Conservation (phyloP, 2,329 filamentous ascomycete species). For the Xylaria sp. region DNA sequence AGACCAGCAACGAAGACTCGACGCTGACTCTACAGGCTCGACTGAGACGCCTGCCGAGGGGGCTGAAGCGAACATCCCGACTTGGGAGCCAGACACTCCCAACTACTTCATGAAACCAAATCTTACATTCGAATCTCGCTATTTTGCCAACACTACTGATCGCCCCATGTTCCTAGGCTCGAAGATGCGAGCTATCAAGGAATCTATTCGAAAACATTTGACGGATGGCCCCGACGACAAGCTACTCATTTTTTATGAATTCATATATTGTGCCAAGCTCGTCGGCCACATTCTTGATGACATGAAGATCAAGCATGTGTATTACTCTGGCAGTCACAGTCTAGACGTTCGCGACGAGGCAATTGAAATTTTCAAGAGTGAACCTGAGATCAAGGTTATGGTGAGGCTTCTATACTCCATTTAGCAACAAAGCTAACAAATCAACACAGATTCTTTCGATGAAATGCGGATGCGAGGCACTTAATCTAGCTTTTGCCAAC, state of each 20-base stretch:
- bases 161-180: slow-evolving; percentile 2
- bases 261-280: neutral
- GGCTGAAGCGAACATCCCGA: neutral
- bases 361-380: neutral
- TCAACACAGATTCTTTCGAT: neutral
- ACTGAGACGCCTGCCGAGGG: neutral
- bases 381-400: neutral
- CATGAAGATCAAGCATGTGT: slow-evolving; percentile 1
- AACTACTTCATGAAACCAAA: neutral
- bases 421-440: neutral
- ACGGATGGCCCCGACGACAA: slow-evolving; percentile 23
- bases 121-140: neutral
- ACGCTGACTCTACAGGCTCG: neutral
- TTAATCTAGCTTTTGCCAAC: slow-evolving; percentile 26
- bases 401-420: neutral
- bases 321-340: neutral
- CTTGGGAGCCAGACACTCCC: neutral
- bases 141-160: neutral
- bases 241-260: slow-evolving; percentile 26
- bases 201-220: slow-evolving; percentile 15
- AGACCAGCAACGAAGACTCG: neutral
- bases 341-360: neutral
- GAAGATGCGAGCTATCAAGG: slow-evolving; percentile 18
- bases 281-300: neutral
- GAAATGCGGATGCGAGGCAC: slow-evolving; percentile 1